phyloP scores from a whole-genome alignment of 352 stramenopile species.

The Phytophthora podocarpi region DNA sequence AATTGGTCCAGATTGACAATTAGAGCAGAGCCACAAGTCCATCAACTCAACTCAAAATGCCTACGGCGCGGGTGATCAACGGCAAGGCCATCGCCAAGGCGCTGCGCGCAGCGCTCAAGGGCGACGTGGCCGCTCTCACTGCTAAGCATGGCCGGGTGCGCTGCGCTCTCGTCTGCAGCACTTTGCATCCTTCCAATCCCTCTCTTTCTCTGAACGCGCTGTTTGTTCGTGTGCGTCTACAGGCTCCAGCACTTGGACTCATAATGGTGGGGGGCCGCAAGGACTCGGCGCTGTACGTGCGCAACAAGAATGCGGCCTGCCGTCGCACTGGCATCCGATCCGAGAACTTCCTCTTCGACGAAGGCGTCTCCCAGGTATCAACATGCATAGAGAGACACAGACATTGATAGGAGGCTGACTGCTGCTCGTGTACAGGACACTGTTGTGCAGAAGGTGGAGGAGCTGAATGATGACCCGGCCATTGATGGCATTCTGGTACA shows the following conservation, averaged over 20 bases:
- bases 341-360: constrained; percentile 87
- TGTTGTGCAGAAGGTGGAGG: constrained; percentile 70
- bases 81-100: constrained; percentile 72
- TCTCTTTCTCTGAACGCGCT: not conserved
- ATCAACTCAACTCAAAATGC: no score
- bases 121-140: constrained; percentile 61
- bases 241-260: constrained; percentile 95
- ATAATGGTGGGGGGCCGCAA: constrained; percentile 97
- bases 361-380: constrained; percentile 61
- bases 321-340: constrained; percentile 93
- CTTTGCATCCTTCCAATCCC: not conserved
- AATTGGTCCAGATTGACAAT: not conserved
- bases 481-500: constrained; percentile 89
- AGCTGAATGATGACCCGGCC: constrained; percentile 72
- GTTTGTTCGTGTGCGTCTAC: not conserved
- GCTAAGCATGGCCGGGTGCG: constrained; percentile 51
- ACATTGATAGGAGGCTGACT: not conserved
- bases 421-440: constrained; percentile 39
- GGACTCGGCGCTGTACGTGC: constrained; percentile 98
- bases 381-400: not conserved
- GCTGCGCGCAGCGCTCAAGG: constrained; percentile 62
- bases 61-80: constrained; percentile 59
- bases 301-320: constrained; percentile 98
- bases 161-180: not conserved
- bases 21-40: no score